These are phyloP conservation scores for Musa acuminata DNA, from an alignment of 176 grass and related monocot species.

Conservation along the genomic window DNA sequence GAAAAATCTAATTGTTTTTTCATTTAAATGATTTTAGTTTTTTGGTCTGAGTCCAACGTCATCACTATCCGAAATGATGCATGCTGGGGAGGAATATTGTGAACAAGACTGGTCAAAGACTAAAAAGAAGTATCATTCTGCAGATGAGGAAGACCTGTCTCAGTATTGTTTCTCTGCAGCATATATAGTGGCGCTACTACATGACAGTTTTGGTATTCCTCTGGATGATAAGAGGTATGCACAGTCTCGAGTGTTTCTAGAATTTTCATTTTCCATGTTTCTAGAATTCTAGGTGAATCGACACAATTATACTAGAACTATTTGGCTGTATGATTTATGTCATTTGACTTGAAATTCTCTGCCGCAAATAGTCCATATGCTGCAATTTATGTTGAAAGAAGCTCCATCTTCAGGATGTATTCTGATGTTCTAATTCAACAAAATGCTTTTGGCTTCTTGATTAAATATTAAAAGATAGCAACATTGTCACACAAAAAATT, in stretches of 20 bases:
- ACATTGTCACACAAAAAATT: too few relatives aligned
- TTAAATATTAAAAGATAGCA: too few relatives aligned
- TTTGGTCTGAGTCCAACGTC: conserved; percentile 60
- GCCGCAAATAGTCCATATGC: not conserved
- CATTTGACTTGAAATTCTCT: too few relatives aligned
- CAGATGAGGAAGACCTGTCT: conserved; percentile 53
- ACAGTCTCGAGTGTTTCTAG: not conserved
- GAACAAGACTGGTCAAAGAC: conserved; percentile 51
- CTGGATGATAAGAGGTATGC: conserved; percentile 65
- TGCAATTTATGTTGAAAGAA: not conserved
- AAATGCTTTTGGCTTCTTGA: too few relatives aligned
- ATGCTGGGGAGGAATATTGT: conserved; percentile 70
- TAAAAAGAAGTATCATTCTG: conserved; percentile 46
- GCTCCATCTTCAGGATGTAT: too few relatives aligned
- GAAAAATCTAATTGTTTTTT: not conserved
- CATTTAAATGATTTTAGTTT: conserved; percentile 31
- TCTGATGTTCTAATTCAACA: too few relatives aligned
- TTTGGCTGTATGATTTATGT: not conserved
- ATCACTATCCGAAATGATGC: conserved; percentile 52
- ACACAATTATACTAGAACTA: not conserved
- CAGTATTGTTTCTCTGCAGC: conserved; percentile 90
- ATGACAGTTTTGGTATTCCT: conserved; percentile 57
- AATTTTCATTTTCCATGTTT: not conserved
- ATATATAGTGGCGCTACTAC: conserved; percentile 78
- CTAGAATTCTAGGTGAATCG: not conserved